Evolutionary conservation across 176 grass and related monocot genomes (phyloP).

Genomic region (Carex littledalei): DNA sequence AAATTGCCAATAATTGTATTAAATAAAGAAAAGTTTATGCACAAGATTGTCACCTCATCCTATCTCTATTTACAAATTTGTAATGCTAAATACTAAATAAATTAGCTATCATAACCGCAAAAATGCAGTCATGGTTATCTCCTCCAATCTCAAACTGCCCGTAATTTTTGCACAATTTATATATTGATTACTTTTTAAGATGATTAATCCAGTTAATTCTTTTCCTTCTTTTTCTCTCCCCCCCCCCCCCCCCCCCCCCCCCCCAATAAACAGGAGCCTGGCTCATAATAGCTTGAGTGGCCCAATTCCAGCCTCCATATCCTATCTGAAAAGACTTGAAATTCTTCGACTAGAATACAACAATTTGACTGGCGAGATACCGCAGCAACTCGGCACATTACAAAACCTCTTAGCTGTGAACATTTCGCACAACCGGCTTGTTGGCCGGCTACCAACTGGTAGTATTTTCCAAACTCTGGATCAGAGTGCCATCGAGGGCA

Average conservation of each 20-base stretch:
- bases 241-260: no score
- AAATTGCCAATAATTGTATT: no score
- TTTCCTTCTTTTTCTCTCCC: not conserved
- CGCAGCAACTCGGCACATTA: slow-evolving; percentile 56
- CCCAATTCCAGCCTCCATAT: slow-evolving; percentile 49
- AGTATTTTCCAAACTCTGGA: slow-evolving; percentile 84
- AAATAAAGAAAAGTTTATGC: no score
- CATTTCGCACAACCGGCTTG: slow-evolving; percentile 82
- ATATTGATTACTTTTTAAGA: not conserved
- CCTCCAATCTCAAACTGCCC: no score
- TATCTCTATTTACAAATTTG: no score
- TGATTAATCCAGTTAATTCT: not conserved
- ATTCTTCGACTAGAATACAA: slow-evolving; percentile 81
- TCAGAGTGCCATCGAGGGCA: slow-evolving; percentile 73
- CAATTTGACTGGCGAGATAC: slow-evolving; percentile 82
- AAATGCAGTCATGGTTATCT: no score
- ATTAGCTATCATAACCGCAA: no score
- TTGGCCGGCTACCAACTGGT: slow-evolving; percentile 63
- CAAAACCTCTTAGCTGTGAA: slow-evolving; percentile 75
- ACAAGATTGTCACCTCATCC: no score
- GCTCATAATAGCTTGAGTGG: slow-evolving; percentile 70
- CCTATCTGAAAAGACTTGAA: slow-evolving; percentile 73
- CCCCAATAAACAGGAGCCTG: slow-evolving; percentile 50
- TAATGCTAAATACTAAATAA: no score
- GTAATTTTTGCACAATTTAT: not conserved